Conservation (phyloP, 2,329 filamentous ascomycete genomes). For the Aspergillus aculeatus region DNA sequence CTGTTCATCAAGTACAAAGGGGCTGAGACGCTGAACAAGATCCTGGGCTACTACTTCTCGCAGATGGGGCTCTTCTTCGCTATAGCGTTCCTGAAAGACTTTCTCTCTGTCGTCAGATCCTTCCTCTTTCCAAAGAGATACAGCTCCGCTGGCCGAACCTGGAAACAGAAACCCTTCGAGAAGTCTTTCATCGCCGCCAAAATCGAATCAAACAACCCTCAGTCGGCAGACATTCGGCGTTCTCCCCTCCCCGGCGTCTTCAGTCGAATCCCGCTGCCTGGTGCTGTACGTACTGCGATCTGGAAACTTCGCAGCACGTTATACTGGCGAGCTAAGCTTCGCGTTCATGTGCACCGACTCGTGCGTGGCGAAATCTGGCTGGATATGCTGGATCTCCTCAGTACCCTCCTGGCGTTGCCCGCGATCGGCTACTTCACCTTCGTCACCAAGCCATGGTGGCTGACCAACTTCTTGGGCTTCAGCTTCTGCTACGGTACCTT, state of each 20-base stretch:
- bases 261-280: slow-evolving; percentile 48
- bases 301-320: slow-evolving; percentile 53
- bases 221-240: slow-evolving; percentile 24
- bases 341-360: slow-evolving; percentile 55
- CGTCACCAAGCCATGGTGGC: slow-evolving; percentile 61
- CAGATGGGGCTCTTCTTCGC: slow-evolving; percentile 75
- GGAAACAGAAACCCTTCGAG: slow-evolving; percentile 41
- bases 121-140: slow-evolving; percentile 75
- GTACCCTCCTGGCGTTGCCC: slow-evolving; percentile 56
- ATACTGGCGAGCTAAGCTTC: slow-evolving; percentile 52
- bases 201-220: slow-evolving; percentile 6
- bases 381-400: slow-evolving; percentile 52
- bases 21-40: slow-evolving; percentile 75
- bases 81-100: slow-evolving; percentile 70
- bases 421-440: slow-evolving; percentile 65
- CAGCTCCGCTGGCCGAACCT: slow-evolving; percentile 51
- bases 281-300: slow-evolving; percentile 33
- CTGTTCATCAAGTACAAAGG: slow-evolving; percentile 85
- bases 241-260: slow-evolving; percentile 56
- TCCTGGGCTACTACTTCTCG: slow-evolving; percentile 81
- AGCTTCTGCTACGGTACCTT: slow-evolving; percentile 82
- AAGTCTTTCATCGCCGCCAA: slow-evolving; percentile 27
- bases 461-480: slow-evolving; percentile 85
- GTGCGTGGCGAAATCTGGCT: slow-evolving; percentile 42
- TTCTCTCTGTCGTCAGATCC: slow-evolving; percentile 61